phyloP scores from a whole-genome alignment of 345 rosid species.

The Moricandia moricandioides region DNA sequence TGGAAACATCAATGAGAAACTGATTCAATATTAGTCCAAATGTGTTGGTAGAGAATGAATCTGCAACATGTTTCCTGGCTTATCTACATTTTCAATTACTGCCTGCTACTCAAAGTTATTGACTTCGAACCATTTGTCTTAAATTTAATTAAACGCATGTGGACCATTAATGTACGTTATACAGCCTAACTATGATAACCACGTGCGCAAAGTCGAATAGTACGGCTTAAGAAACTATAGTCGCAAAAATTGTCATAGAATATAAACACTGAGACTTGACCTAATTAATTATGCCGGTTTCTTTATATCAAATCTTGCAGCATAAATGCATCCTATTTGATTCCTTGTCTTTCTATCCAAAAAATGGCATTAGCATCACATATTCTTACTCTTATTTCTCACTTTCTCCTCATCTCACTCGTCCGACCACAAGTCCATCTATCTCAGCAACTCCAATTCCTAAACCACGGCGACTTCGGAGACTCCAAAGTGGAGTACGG shows the following conservation, averaged over 20 bases:
- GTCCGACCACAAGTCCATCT: background rate
- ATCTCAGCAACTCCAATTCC: background rate
- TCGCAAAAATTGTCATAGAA: background rate
- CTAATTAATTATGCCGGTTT: background rate
- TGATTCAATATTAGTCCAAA: conserved; percentile 60
- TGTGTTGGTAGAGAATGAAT: conserved; percentile 50
- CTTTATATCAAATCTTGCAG: background rate
- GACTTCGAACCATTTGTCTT: background rate
- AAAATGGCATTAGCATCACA: background rate
- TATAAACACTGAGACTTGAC: background rate
- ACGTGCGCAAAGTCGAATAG: background rate
- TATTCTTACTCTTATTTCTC: background rate
- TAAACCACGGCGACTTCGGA: background rate
- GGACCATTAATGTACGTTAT: background rate
- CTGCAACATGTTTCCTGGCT: conserved; percentile 37
- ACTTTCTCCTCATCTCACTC: background rate
- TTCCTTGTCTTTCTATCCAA: background rate
- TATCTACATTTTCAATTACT: background rate
- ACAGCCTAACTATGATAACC: background rate
- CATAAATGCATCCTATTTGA: background rate
- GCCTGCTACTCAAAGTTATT: background rate
- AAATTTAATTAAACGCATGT: background rate
- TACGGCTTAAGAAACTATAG: background rate
- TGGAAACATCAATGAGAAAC: conserved; percentile 38
- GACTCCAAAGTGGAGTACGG: background rate